A percentile compares a stretch with the other conserved stretches of the same genome.
Evolutionary conservation across 2,329 filamentous ascomycete genomes (phyloP).

Genomic region (Xylariaceae sp.): DNA sequence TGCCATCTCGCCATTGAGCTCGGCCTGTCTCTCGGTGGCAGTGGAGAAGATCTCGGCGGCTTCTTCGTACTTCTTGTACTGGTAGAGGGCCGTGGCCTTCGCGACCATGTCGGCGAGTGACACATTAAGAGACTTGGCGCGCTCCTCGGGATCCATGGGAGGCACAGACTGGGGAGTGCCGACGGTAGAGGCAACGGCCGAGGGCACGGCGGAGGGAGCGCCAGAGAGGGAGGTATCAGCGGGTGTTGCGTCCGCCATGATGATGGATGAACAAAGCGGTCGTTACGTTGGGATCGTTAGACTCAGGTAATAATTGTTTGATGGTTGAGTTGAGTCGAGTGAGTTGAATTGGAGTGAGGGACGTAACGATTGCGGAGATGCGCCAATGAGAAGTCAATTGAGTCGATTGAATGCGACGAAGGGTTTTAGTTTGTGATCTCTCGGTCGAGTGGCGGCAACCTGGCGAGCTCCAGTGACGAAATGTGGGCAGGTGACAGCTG

Average conservation of each 20-base stretch:
- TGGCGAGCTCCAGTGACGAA: constrained; percentile 13
- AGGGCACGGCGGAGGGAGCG: constrained; percentile 29
- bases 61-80: constrained; percentile 79
- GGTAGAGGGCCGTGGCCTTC: constrained; percentile 78
- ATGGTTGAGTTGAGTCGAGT: background rate
- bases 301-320: background rate
- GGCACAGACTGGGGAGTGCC: constrained; percentile 31
- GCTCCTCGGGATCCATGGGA: constrained; percentile 38
- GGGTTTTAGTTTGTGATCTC: background rate
- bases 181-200: constrained; percentile 25
- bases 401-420: background rate
- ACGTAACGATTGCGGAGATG: background rate
- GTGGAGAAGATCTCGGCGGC: constrained; percentile 84
- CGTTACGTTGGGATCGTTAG: background rate
- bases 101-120: constrained; percentile 73
- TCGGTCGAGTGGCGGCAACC: constrained; percentile 4
- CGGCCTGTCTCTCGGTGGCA: constrained; percentile 83
- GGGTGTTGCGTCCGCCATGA: constrained; percentile 31
- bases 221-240: constrained; percentile 29
- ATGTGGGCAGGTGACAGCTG: constrained; percentile 19
- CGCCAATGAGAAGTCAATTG: constrained; percentile 7
- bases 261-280: constrained; percentile 6
- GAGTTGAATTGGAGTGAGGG: background rate
- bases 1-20: constrained; percentile 86
- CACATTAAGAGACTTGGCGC: constrained; percentile 50